These are phyloP conservation scores for Thielaviopsis euricoi DNA, from an alignment of 2,329 filamentous ascomycete species.

Conservation along the genomic window DNA sequence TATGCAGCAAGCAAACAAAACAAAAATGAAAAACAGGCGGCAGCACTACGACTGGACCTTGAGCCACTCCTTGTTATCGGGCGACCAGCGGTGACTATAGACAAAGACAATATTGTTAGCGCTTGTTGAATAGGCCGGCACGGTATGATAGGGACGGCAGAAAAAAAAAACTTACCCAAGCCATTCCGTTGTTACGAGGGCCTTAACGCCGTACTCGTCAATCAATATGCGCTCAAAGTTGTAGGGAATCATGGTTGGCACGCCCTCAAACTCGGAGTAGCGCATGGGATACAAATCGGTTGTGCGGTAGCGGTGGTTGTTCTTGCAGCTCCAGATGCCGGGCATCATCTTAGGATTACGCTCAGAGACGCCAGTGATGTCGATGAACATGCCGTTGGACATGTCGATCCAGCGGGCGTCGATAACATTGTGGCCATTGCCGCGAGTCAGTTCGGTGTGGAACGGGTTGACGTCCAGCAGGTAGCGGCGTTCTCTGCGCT, in stretches of 20 bases:
- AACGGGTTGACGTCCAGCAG: constrained; percentile 65
- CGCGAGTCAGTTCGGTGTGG: constrained; percentile 41
- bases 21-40: neutral
- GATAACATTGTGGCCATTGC: constrained; percentile 61
- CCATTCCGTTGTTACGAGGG: constrained; percentile 42
- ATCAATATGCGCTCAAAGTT: constrained; percentile 47
- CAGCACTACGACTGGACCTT: constrained; percentile 19
- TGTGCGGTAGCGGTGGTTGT: constrained; percentile 54
- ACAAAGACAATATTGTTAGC: neutral
- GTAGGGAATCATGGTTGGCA: constrained; percentile 52
- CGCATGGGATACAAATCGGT: constrained; percentile 64
- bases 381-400: constrained; percentile 61
- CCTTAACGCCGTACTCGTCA: constrained; percentile 48
- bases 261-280: constrained; percentile 57
- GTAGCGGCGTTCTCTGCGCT: constrained; percentile 33
- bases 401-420: constrained; percentile 73
- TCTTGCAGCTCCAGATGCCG: constrained; percentile 64
- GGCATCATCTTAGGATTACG: constrained; percentile 41
- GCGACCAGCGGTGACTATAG: constrained; percentile 42
- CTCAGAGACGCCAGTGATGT: constrained; percentile 64
- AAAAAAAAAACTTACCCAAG: constrained; percentile 34
- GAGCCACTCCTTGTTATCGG: constrained; percentile 42
- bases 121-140: no score
- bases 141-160: neutral
- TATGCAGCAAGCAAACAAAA: no score